These are phyloP conservation scores for Lolium perenne DNA, from an alignment of 176 grass and related monocot genomes.

Conservation along the genomic window DNA sequence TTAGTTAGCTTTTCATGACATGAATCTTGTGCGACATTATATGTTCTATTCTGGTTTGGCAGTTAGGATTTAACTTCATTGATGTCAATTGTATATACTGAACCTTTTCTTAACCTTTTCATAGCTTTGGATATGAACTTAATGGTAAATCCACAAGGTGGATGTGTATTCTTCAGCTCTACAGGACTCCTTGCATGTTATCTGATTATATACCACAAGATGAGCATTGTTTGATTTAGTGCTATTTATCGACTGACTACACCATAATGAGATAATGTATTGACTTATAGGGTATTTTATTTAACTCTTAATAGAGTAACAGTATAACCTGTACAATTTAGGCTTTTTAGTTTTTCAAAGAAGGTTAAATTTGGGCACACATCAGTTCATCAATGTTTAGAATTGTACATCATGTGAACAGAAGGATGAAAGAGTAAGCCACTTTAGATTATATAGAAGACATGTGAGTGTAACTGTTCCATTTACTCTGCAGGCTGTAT, in stretches of 20 bases:
- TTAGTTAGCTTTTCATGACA: not conserved
- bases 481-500: conserved; percentile 66
- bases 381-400: not conserved
- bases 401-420: conserved; percentile 19
- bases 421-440: conserved; percentile 11
- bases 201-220: not conserved
- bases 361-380: conserved; percentile 10
- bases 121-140: conserved; percentile 3
- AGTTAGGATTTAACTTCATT: conserved; percentile 16
- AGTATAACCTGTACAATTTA: conserved; percentile 7
- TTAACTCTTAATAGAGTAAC: conserved; percentile 8
- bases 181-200: conserved; percentile 1
- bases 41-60: conserved; percentile 7
- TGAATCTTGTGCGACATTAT: not conserved
- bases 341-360: conserved; percentile 4
- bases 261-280: not conserved
- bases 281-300: not conserved
- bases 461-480: conserved; percentile 5
- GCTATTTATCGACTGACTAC: not conserved
- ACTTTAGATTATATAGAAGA: conserved; percentile 22
- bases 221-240: not conserved
- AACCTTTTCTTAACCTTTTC: conserved; percentile 22
- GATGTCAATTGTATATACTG: not conserved
- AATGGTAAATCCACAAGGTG: not conserved
- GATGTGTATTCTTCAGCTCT: conserved; percentile 1